Base-by-base conservation (phyloP, 2,329 filamentous ascomycete genomes). In the Zymoseptoria passerinii region DNA sequence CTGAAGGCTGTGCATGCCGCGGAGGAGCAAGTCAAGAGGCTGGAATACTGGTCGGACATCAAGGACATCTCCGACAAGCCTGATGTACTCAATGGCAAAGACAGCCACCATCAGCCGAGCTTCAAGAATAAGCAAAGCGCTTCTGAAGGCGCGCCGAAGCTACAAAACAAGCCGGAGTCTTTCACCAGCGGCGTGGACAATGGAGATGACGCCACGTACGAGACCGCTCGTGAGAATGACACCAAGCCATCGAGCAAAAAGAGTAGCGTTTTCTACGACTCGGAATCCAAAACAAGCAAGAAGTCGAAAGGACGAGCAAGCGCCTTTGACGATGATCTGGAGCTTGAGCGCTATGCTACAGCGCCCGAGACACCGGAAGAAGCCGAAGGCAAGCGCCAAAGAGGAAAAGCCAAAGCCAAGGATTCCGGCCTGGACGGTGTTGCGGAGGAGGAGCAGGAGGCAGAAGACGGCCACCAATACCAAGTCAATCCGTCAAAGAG, bases 21-120 rank as follows among this genome's bases (percentile, higher is more conserved):
- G 1, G 88, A 92, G 63, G 84, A 86, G 66, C 89, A 96, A 68
- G 87, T 95, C 53, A 85, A 85, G 58, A 86, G 82, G 60, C 77
- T 96, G 6, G 90, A 95, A 54, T 95, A 91, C 70, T 96, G 92
- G 87, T 92, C 88, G 69, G 89, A 95, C 69, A 74, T 78, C 55
- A 75, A 79, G 49, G 75, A 71, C 48, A 68, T 80, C 35, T 70
- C 70, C 16, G 61, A 60, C 19, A 35, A 58, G 10, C 48, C 60
- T 19, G 48, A 69, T n/a, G 54, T 53, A 19, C 27, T 53, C 28
- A 58, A 61, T 27, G 54, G 50, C 13, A 57, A 58, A 20, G 57
- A 55, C 19, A 48, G 44, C 10, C 62, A 64, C 40, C 53, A 52
- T 28, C 54, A 61, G 53, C 61, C 62, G n/a, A 63, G 62, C 44